A percentile compares a stretch with the other conserved stretches of the same genome.
Evolutionary conservation across 2,329 filamentous ascomycete genomes (phyloP).

Genomic region (Fusarium setosum): DNA sequence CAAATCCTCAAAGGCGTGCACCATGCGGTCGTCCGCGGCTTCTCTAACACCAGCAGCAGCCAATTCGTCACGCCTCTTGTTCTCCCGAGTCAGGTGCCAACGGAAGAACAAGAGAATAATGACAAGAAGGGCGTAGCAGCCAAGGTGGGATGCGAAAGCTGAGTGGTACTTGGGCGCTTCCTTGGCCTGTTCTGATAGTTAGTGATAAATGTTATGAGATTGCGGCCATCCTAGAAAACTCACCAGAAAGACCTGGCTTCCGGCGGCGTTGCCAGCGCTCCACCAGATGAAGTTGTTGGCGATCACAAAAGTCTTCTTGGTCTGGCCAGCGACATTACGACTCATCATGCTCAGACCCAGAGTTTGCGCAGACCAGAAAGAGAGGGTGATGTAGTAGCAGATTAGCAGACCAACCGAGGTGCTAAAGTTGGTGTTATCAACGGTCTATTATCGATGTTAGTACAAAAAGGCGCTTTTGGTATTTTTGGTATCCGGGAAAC

Average conservation of each 20-base stretch:
- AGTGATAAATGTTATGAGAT: neutral
- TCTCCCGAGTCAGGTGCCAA: conserved; percentile 67
- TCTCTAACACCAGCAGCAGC: conserved; percentile 53
- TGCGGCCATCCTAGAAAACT: neutral
- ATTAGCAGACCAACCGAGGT: conserved; percentile 76
- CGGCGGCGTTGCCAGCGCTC: conserved; percentile 75
- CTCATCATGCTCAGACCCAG: conserved; percentile 75
- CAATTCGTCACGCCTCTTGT: conserved; percentile 66
- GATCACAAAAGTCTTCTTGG: conserved; percentile 76
- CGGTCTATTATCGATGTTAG: conserved; percentile 51
- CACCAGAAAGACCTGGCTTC: conserved; percentile 41
- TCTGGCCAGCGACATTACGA: conserved; percentile 78
- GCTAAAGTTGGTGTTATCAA: conserved; percentile 67
- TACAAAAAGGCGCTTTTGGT: neutral
- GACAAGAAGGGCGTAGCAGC: conserved; percentile 73
- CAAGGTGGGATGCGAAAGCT: conserved; percentile 76
- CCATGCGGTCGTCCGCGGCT: conserved; percentile 47
- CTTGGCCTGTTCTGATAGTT: neutral
- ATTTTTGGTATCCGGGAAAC: neutral
- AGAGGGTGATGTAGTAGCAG: conserved; percentile 80
- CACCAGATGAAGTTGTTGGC: conserved; percentile 78
- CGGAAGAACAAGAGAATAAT: conserved; percentile 67
- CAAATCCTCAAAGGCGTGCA: conserved; percentile 70
- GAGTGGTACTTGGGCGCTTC: conserved; percentile 71
- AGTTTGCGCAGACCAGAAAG: conserved; percentile 81